These are phyloP conservation scores for Batkoa obscura DNA, from an alignment of 371 early-diverging fungal species.

Conservation along the genomic window DNA sequence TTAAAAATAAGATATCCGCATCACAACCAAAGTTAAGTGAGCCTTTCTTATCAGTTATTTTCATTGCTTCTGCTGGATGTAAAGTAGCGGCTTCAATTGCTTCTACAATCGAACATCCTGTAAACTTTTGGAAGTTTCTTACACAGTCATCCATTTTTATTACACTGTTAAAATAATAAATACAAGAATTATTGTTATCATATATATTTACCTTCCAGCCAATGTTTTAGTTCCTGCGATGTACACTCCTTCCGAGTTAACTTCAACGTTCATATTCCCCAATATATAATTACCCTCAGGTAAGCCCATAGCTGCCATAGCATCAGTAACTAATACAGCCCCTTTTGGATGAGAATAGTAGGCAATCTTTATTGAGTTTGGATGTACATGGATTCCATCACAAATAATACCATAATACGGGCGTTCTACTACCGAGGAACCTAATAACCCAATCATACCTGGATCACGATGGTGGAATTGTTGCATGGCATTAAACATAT, in stretches of 20 bases:
- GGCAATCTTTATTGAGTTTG: slow-evolving; percentile 57
- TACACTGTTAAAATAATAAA: slow-evolving; percentile 22
- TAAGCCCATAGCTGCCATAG: slow-evolving; percentile 54
- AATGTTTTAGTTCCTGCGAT: slow-evolving; percentile 58
- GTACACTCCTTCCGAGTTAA: slow-evolving; percentile 43
- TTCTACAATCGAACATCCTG: slow-evolving; percentile 55
- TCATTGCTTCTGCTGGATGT: slow-evolving; percentile 58
- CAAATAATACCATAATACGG: slow-evolving; percentile 63
- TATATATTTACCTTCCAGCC: slow-evolving; percentile 31
- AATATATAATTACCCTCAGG: slow-evolving; percentile 51
- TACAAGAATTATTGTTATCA: slow-evolving; percentile 7
- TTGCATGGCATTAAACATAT: slow-evolving; percentile 71
- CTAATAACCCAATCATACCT: slow-evolving; percentile 51
- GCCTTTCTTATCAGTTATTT: slow-evolving; percentile 51
- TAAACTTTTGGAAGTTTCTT: slow-evolving; percentile 57
- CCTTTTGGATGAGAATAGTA: slow-evolving; percentile 56
- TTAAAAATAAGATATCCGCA: slow-evolving; percentile 60
- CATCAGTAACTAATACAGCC: slow-evolving; percentile 54
- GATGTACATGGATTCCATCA: slow-evolving; percentile 61
- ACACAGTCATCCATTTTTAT: slow-evolving; percentile 53
- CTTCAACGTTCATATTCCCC: slow-evolving; percentile 36
- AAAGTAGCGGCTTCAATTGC: slow-evolving; percentile 70
- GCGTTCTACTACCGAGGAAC: slow-evolving; percentile 30
- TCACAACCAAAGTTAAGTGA: slow-evolving; percentile 54
- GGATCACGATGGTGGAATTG: slow-evolving; percentile 69